Percentiles rank a stretch among this genome's conserved stretches.
phyloP scores from a whole-genome alignment of 169 alveolate genomes.

The Plasmodium adleri region DNA sequence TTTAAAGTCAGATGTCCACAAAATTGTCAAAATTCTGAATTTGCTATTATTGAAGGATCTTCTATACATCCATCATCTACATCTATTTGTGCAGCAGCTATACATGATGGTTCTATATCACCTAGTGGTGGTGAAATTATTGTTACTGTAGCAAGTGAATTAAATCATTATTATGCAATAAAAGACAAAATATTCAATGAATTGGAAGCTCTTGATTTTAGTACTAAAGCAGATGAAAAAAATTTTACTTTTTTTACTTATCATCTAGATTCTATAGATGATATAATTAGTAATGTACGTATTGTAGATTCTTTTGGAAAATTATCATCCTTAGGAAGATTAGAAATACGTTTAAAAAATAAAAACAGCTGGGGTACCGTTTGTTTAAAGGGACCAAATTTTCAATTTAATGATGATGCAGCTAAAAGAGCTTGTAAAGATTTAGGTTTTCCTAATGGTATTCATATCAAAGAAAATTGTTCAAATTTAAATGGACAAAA shows the following conservation, averaged over 20 bases:
- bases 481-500: slow-evolving; percentile 85
- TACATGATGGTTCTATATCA: slow-evolving; percentile 89
- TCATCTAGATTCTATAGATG: slow-evolving; percentile 88
- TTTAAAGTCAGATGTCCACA: slow-evolving; percentile 89
- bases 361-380: slow-evolving; percentile 84
- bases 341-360: slow-evolving; percentile 81
- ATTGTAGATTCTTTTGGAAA: slow-evolving; percentile 91
- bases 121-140: slow-evolving; percentile 91
- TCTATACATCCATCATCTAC: slow-evolving; percentile 90
- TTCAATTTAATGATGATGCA: slow-evolving; percentile 84
- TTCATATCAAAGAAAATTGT: slow-evolving; percentile 84
- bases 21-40: slow-evolving; percentile 86
- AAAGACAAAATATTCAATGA: slow-evolving; percentile 45
- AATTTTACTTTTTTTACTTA: slow-evolving; percentile 79
- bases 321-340: slow-evolving; percentile 88
- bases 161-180: slow-evolving; percentile 82
- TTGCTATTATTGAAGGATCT: slow-evolving; percentile 87
- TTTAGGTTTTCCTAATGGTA: slow-evolving; percentile 89
- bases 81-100: slow-evolving; percentile 91
- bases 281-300: slow-evolving; percentile 88
- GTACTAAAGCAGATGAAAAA: slow-evolving; percentile 78
- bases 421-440: slow-evolving; percentile 89
- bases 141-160: slow-evolving; percentile 84
- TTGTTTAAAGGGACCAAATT: slow-evolving; percentile 85
- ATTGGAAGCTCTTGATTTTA: slow-evolving; percentile 78